phyloP scores from a whole-genome alignment of 805 yeast genomes.

The Saturnispora dispora region DNA sequence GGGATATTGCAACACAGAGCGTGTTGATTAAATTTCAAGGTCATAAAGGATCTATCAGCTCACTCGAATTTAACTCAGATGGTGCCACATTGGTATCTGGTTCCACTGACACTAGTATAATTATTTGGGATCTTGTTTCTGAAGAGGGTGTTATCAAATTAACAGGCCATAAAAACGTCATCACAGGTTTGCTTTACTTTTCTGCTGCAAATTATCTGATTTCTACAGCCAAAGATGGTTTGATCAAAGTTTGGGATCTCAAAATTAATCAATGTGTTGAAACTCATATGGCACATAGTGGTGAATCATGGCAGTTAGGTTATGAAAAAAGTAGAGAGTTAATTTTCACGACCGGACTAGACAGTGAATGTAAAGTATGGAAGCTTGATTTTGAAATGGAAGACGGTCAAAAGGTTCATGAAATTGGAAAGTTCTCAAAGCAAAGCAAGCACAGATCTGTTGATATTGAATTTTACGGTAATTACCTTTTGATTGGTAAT shows the following conservation, averaged over 20 bases:
- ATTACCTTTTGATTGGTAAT: constrained; percentile 63
- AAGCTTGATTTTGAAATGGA: constrained; percentile 44
- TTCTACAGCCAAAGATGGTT: constrained; percentile 80
- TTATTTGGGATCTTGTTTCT: constrained; percentile 91
- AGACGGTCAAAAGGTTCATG: constrained; percentile 34
- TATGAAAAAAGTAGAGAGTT: constrained; percentile 30
- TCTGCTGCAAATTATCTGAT: constrained; percentile 51
- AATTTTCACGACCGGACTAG: constrained; percentile 66
- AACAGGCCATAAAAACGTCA: constrained; percentile 81
- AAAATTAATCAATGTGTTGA: constrained; percentile 84
- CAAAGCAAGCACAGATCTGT: constrained; percentile 67
- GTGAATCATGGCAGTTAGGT: constrained; percentile 87
- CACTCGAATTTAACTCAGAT: constrained; percentile 59
- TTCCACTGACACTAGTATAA: constrained; percentile 71
- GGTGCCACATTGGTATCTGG: constrained; percentile 88
- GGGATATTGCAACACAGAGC: constrained; percentile 80
- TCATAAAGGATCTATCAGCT: constrained; percentile 75
- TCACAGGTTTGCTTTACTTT: constrained; percentile 62
- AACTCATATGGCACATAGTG: constrained; percentile 87
- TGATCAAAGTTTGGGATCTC: constrained; percentile 89
- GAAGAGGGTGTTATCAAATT: constrained; percentile 84
- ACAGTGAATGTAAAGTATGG: constrained; percentile 83
- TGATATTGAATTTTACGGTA: constrained; percentile 36
- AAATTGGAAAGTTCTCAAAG: constrained; percentile 61
- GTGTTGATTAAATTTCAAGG: constrained; percentile 81